Base-by-base conservation (phyloP, 495 filamentous ascomycete species). In the Hypoxylon perforatum region DNA sequence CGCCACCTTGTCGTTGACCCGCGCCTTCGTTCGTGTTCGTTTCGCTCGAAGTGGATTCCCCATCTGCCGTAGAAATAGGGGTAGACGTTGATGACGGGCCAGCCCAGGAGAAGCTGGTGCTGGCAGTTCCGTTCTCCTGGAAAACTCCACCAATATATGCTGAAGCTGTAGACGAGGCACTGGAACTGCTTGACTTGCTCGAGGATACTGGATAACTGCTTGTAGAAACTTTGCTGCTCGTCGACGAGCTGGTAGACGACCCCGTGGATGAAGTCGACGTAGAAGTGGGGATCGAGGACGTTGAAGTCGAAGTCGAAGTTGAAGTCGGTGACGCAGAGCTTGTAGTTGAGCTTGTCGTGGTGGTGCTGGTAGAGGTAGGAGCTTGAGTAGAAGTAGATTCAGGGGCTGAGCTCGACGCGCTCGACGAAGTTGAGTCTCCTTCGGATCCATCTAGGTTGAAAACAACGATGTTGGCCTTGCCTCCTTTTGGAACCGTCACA, bases 401-500 rank as follows among this genome's bases (percentile, higher is more conserved):
- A 15, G 74, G 57, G 8, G 66, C 52, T 21, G 71, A 46, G 28
- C 14, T 50, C 19, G 72, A 63, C 44, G 63, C 64, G 28, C 66
- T 68, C 19, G 54, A 57, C 17, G 65, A 42, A n/a, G 47, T 39
- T 17, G 25, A 30, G 51, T 58, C 49, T 11, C 69, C 69, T 38
- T 28, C 57, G 6, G 63, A 78, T 2, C 80, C 80, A 42, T 82
- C 78, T 3, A 77, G 67, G 69, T 78, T 81, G 52, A 76, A 81
- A 25, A 93, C 87, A 35, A 92, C 86, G 65, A 93, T 85, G 60
- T 86, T 89, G 49, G 91, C 91, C 51, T 80, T 86, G 42, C 74
- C 69, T 46, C 91, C 91, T 60, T 85, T 84, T 33, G 89, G 87
- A 15, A 93, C 86, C 36, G 91, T 92, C 11, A 92, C 91, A 53